Percentiles rank a stretch among this genome's conserved stretches.
Evolutionary conservation across 108 stramenopile genomes (phyloP).

Genomic region (Licmophora abbreviata): DNA sequence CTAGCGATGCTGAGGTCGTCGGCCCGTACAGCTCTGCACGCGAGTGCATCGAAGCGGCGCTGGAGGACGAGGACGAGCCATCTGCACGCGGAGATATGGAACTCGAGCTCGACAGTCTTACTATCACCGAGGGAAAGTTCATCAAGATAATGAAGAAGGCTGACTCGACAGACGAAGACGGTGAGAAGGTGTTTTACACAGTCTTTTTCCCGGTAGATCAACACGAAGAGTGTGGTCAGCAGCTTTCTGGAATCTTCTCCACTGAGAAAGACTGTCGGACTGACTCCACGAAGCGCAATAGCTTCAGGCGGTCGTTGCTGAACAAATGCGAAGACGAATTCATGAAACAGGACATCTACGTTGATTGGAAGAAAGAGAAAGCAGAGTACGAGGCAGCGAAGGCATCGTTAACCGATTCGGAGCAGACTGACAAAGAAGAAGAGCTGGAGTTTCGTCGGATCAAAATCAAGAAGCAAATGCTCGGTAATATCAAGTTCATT

Average conservation of each 20-base stretch:
- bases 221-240: conserved; percentile 70
- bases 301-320: conserved; percentile 78
- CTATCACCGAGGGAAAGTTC: conserved; percentile 59
- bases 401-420: conserved; percentile 48
- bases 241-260: conserved; percentile 67
- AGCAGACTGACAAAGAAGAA: conserved; percentile 56
- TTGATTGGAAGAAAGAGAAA: conserved; percentile 78
- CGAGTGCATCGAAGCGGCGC: conserved; percentile 51
- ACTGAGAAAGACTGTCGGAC: conserved; percentile 57
- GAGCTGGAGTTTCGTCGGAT: conserved; percentile 76
- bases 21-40: conserved; percentile 56
- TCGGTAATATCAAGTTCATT: conserved; percentile 95
- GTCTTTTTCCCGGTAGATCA: conserved; percentile 68
- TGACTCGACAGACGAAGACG: conserved; percentile 11
- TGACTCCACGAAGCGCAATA: conserved; percentile 70
- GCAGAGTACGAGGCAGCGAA: conserved; percentile 58
- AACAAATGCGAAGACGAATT: conserved; percentile 91
- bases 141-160: conserved; percentile 71
- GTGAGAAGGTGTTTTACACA: conserved; percentile 45
- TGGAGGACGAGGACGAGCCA: conserved; percentile 32
- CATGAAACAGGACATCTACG: conserved; percentile 75
- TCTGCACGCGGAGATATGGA: conserved; percentile 66
- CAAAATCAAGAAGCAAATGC: conserved; percentile 91
- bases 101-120: conserved; percentile 59
- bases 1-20: conserved; percentile 63